Base-by-base conservation (phyloP, 2,329 filamentous ascomycete genomes). In the Alternaria sp. region DNA sequence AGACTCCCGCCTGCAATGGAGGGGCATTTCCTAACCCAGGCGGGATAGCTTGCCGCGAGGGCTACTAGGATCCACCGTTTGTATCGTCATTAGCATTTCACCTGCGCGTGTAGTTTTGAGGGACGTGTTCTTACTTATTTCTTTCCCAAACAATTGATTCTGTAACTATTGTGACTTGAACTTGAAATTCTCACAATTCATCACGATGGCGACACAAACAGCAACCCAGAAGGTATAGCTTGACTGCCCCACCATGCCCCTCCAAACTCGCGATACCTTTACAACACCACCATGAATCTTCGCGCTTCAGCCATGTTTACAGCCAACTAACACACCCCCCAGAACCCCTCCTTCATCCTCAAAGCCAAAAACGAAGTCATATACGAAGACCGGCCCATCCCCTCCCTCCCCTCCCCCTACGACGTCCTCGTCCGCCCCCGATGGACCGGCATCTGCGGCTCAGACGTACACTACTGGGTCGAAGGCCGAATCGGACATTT, bases 381-480 rank as follows among this genome's bases (percentile, higher is more conserved):
- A 67, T 96, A 90, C 82, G 89, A 90, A 81, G 90, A 95, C 77
- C 88, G 90, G 8, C 91, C 92, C 9, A 81, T 93, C 59, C 93
- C 93, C 46, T 81, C 86, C 62, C 83, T 96, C 71, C 81, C 86
- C 67, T 84, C 84, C 56, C 85, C 88, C 21, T 86, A 93, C 83
- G 90, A 95, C 79, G 93, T 96, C 69, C 86, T 95, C 73, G 89
- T 96, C 67, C 89, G 91, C 76, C 86, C 95, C 72, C 91, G 91
- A 83, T 95, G 90, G 85, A 96, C 93, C 4, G 93, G 93, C 71
- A 96, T 97, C 81, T 96, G 93, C 83, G 93, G 93, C 61, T 93
- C 90, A 63, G 93, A 96, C 81, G 91, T 85, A 26, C 84, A 85
- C 75, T 85, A 85, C 80, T 85, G 83, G 83, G 77, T 80, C 5